Base-by-base conservation (phyloP, 371 early-diverging fungal species). In the Lichtheimia corymbifera region DNA sequence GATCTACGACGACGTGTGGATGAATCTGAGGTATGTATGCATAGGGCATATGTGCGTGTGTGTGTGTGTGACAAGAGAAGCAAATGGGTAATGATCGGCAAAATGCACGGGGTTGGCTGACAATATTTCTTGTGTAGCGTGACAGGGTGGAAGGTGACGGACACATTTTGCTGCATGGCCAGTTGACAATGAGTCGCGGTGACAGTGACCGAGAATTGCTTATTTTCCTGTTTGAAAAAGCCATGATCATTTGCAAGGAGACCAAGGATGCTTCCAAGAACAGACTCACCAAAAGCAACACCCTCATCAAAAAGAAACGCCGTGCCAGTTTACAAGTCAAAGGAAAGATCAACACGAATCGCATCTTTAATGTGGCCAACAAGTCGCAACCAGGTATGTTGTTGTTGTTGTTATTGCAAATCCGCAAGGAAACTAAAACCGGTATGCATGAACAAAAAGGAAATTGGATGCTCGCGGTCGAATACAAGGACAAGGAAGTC, bases 181-280 rank as follows among this genome's bases (percentile, higher is more conserved):
- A 87, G 53, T 88, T 97, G 59, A 70, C 84, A 49, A 90, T 96
- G 84, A 72, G 79, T 1, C 85, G 88, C 20, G 86, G 87, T 40
- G 92, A 93, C 56, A 71, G 75, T 20, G 94, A 95, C 59, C 83
- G 89, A 42, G 91, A 89, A 62, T 80, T 93, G 55, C 84, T 83
- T 24, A 82, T 96, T 11, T 96, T 86, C 65, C 71, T 97, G 55
- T 97, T 97, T 73, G 94, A 97, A 63, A 87, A 87, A 64, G 89
- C 91, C 47, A 74, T 97, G 18, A 79, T 97, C 24, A 92, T 94
- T 68, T 95, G 93, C 79, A 95, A 94, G 63, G 91, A 91, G 63
- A 80, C 80, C 40, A 73, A 74, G 53, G 74, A 79, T 41, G 54
- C 67, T 9, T 62, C 62, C 24, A 85, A 82, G 64, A 79, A 76